Base-by-base conservation (phyloP, 176 grass and related monocot species). In the Alopecurus myosuroides region DNA sequence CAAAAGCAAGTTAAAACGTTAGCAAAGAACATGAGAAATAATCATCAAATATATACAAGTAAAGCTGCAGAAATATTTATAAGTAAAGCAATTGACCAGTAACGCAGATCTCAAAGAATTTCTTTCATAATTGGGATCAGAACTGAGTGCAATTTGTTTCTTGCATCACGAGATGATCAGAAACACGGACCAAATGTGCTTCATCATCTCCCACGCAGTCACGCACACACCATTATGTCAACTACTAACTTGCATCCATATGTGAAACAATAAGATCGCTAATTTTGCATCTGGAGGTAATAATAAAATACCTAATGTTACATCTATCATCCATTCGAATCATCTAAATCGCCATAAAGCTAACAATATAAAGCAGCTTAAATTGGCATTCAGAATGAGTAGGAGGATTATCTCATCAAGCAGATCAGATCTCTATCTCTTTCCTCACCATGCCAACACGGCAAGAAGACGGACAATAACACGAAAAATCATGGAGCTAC, bases 181-280 rank as follows among this genome's bases (percentile, higher is more conserved):
- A 89, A 89, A 89, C 87, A 89, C 87, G 82, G 82, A 85, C 82
- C 87, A 89, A 85, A 28, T 1, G 69, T 66, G 68, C 19, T 74
- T 67, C 76, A 4, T 85, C 87, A 85, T 75, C 33, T 85, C 68
- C 76, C 81, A n/a, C n/a, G n/a, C n/a, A n/a, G n/a, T 66, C 22
- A 70, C 61, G 7, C 9, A 25, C 53, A 62, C n/a, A 58, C n/a
- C 0, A 17, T 15, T 0, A 30, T 3, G 5, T 31, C 4, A 31
- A 31, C 13, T 63, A 62, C 4, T 7, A 63, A 63, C 2, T 8
- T 17, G 60, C 60, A 18, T 49, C 1, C 18, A 49, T 5, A 46
- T 46, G 45, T 46, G 14, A 45, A 9, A 44, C n/a, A n/a, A n/a
- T n/a, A 44, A 46, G 1, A n/a, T n/a, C 15, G 15, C 14, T 5